Evolutionary conservation across 2,329 filamentous ascomycete genomes (phyloP), one percentile per base, ranked within the genome.

Genomic region (Penicillium corylophilum): DNA sequence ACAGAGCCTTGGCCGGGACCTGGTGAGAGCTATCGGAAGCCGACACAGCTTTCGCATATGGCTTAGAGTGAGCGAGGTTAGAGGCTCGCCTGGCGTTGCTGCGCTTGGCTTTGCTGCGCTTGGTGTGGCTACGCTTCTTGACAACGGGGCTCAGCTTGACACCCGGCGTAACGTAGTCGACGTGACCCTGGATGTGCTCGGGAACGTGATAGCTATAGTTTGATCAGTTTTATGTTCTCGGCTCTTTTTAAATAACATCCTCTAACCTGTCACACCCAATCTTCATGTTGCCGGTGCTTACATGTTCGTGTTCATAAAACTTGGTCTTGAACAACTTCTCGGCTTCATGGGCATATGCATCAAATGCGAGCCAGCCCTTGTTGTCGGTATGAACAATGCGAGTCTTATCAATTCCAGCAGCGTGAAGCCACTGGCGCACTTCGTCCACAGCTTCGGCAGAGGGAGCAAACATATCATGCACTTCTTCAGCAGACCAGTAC

Each of bases 131-230:
- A 9, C 26, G 26, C 33, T 64, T 65, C 51, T 64, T 65, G 2
- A 64, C 48, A 2, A 64, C 54, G n/a, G 61, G 60, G n/a, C 61
- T 63, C n/a, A 83, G 71, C 54, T 79, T 80, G 55, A 81, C 75
- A 15, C 79, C 80, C 0, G 81, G 81, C 1, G 77, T 82, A 33
- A 84, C 76, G 63, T 82, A 83, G 66, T 83, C 80, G 46, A 83
- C 71, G 51, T 82, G 78, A 10, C 71, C 56, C 39, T 71, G 71
- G 13, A 83, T 57, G 36, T 75, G 63, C 24, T 70, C 69, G 1
- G 80, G 80, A 5, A 83, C 66, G 51, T 80, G 78, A 62, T 82
- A 81, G 57, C 65, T 67, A 9, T 13, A 9, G 4, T 26, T 7
- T 42, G 39, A 10, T 38, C 6, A 48, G 33, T 40, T 29, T 22